phyloP scores from a whole-genome alignment of 2,329 filamentous ascomycete species.

The Anthostomella pinea region DNA sequence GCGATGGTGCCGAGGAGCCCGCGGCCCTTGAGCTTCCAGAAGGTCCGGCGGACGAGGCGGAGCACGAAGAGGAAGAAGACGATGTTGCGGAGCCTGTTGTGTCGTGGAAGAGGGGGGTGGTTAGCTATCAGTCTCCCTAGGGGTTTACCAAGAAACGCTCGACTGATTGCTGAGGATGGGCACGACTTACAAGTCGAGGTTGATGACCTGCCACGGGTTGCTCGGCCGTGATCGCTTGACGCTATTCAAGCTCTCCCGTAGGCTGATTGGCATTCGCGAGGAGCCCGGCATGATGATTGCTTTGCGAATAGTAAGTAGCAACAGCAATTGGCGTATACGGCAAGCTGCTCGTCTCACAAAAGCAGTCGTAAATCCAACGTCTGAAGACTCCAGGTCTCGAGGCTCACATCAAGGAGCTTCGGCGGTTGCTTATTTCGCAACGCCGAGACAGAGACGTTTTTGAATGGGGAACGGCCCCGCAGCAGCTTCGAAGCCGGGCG shows the following conservation, averaged over 20 bases:
- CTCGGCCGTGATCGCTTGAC: slow-evolving; percentile 57
- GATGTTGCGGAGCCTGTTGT: slow-evolving; percentile 71
- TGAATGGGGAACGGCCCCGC: not conserved
- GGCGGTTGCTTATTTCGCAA: too few relatives aligned
- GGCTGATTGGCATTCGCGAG: slow-evolving; percentile 67
- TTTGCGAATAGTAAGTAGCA: slow-evolving; percentile 6
- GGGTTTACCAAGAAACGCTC: slow-evolving; percentile 3
- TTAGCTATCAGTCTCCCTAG: slow-evolving; percentile 5
- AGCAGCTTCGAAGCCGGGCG: too few relatives aligned
- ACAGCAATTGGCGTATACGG: slow-evolving; percentile 7
- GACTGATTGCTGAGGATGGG: too few relatives aligned
- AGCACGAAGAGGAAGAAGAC: slow-evolving; percentile 86
- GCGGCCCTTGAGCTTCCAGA: slow-evolving; percentile 84
- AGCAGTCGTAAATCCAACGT: not conserved
- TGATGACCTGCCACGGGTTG: slow-evolving; percentile 58
- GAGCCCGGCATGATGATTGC: slow-evolving; percentile 59
- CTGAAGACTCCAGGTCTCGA: too few relatives aligned
- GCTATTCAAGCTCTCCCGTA: slow-evolving; percentile 63
- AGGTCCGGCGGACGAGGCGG: slow-evolving; percentile 74
- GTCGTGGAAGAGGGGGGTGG: not conserved
- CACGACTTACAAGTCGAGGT: slow-evolving; percentile 69
- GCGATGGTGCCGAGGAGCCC: slow-evolving; percentile 76
- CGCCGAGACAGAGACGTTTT: not conserved
- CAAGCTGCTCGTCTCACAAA: slow-evolving; percentile 2
- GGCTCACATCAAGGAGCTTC: too few relatives aligned